Base-by-base conservation (phyloP, 2,329 filamentous ascomycete species). In the Elsinoe necatrix region DNA sequence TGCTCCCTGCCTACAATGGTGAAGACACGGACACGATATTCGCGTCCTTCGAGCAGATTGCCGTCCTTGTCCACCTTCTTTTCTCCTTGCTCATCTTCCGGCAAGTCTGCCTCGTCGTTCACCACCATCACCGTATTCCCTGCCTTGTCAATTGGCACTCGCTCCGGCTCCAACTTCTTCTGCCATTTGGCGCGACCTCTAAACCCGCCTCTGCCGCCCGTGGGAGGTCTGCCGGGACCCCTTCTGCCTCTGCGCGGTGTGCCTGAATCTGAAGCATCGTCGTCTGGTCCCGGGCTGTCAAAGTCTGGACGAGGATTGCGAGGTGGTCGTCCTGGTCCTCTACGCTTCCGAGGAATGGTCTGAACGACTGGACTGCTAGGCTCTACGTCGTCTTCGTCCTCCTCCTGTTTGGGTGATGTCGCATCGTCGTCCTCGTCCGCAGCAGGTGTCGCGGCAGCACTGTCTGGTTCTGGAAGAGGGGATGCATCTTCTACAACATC, bases 1-100 rank as follows among this genome's bases (percentile, higher is more conserved):
- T 92, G 81, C 35, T 87, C 90, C 62, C 91, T 83, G 56, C 89
- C 90, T 16, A 83, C 79, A 61, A 98, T 87, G 6, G 87, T 95
- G 71, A 98, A 98, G 1, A 92, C 95, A 59, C 93, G 87, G 67
- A 95, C 95, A 25, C 93, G 85, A 71, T 98, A 98, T 66, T 97
- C 89, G 64, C 93, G 83, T 3, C 86, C 91, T 25, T 83, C 93
- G 61, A 84, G 79, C 2, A 98, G 80, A 65, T 88, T 83, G 27
- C 93, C 93, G 64, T 86, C 72, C 74, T 92, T 92, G 73, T 96
- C 89, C 7, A 98, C 92, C 75, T 97, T 98, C 61, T 82, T 82
- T 73, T 96, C 91, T 63, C 93, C 93, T 67, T 92, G 89, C 1
- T 84, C 73, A 64, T 97, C 92, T 61, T 91, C 86, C 0, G 91